phyloP scores from a whole-genome alignment of 495 filamentous ascomycete species.

The Pyrenula aspistea region DNA sequence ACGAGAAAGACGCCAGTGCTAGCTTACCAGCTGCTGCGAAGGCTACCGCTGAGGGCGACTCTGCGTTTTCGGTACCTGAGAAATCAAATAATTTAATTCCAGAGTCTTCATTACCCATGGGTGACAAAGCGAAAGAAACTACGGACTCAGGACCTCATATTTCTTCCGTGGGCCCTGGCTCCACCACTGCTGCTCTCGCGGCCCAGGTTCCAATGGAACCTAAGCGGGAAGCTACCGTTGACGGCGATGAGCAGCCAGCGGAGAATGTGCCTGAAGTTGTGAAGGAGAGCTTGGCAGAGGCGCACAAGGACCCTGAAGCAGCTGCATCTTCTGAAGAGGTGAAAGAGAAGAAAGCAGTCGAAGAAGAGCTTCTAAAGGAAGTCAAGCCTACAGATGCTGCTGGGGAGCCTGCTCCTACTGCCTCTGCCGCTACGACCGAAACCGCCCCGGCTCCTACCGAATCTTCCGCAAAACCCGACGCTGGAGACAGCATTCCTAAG shows the following conservation, averaged over 20 bases:
- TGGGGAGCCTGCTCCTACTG: constrained; percentile 41
- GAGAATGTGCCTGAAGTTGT: constrained; percentile 57
- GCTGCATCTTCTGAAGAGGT: constrained; percentile 54
- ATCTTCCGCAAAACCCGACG: constrained; percentile 1
- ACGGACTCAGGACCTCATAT: constrained; percentile 43
- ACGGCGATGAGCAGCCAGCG: constrained; percentile 16
- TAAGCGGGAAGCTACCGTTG: constrained; percentile 4
- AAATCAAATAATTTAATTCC: constrained; percentile 59
- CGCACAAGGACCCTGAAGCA: constrained; percentile 57
- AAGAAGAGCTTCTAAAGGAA: constrained; percentile 51
- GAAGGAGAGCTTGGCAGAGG: constrained; percentile 56
- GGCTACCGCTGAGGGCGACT: neutral
- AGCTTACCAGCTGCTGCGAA: constrained; percentile 23
- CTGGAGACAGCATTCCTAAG: neutral
- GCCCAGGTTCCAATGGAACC: constrained; percentile 56
- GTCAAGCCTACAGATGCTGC: constrained; percentile 32
- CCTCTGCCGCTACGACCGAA: constrained; percentile 27
- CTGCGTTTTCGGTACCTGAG: constrained; percentile 47
- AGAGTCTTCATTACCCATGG: constrained; percentile 74
- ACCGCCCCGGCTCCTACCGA: constrained; percentile 24
- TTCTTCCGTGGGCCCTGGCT: constrained; percentile 53
- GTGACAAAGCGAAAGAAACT: constrained; percentile 15
- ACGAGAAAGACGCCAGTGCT: constrained; percentile 58
- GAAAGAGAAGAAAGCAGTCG: constrained; percentile 65
- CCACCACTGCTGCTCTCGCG: constrained; percentile 66